Conservation (phyloP, 2,329 filamentous ascomycete genomes). For the Rhexocercosporidium sp. region DNA sequence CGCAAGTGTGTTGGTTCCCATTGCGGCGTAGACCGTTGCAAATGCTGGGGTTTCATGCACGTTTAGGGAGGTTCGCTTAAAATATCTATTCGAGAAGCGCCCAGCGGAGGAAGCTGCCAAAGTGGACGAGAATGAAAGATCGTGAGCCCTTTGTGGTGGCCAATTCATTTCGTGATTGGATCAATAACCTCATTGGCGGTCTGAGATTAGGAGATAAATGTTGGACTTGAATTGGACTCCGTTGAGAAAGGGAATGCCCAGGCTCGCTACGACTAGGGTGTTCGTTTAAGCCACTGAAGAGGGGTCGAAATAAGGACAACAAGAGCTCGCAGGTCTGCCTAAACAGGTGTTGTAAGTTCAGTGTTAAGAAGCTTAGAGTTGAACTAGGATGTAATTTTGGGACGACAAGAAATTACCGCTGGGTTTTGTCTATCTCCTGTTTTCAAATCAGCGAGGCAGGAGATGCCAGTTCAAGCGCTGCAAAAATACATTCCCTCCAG, state of each 20-base stretch:
- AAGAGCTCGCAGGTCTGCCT: background rate
- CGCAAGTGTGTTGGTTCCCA: background rate
- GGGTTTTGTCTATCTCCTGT: no score
- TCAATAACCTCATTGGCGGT: background rate
- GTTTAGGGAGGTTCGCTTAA: background rate
- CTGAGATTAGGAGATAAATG: no score
- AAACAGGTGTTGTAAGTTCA: no score
- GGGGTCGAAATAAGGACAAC: background rate
- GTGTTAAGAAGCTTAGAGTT: no score
- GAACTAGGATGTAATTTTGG: no score
- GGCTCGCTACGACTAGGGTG: background rate
- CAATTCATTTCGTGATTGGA: background rate
- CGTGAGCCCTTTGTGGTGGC: no score
- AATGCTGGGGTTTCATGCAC: background rate
- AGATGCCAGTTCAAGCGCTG: no score
- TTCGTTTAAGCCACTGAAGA: background rate
- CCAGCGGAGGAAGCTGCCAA: background rate
- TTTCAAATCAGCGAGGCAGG: no score
- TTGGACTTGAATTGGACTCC: background rate
- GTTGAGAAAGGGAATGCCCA: background rate
- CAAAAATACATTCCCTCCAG: no score
- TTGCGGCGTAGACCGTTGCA: background rate
- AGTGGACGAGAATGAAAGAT: background rate
- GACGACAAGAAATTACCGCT: no score
- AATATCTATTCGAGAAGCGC: background rate